A percentile compares a stretch with the other conserved stretches of the same genome.
Conservation (phyloP, 306 rosid genomes). For the Biancaea sappan region DNA sequence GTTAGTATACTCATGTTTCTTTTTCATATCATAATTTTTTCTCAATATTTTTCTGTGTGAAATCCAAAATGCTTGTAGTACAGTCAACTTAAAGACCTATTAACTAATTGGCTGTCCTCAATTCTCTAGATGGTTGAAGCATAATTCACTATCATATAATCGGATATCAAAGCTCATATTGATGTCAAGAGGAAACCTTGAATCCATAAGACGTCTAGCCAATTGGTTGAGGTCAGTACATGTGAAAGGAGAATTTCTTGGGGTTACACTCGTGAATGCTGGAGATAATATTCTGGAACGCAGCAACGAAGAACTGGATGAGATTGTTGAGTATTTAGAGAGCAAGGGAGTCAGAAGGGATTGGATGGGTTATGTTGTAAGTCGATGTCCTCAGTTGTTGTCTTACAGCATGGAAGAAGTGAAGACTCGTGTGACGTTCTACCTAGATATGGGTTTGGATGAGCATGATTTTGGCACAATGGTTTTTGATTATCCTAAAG, state of each 20-base stretch:
- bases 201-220: constrained; percentile 54
- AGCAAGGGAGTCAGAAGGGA: constrained; percentile 77
- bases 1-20: background rate
- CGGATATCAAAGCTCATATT: constrained; percentile 86
- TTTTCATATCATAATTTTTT: background rate
- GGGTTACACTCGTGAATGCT: constrained; percentile 60
- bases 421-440: constrained; percentile 61
- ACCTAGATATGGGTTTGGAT: constrained; percentile 71
- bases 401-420: constrained; percentile 79
- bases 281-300: constrained; percentile 66
- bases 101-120: constrained; percentile 29
- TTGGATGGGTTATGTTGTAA: constrained; percentile 86
- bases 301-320: constrained; percentile 62
- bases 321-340: constrained; percentile 68
- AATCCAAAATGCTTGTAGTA: background rate
- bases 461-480: constrained; percentile 94
- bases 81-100: constrained; percentile 21
- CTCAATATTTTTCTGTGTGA: constrained; percentile 8
- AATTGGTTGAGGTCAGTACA: constrained; percentile 73
- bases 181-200: constrained; percentile 73
- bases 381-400: constrained; percentile 79
- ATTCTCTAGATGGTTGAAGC: constrained; percentile 88
- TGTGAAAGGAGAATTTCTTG: constrained; percentile 79
- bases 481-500: constrained; percentile 88
- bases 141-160: constrained; percentile 76